phyloP scores from a whole-genome alignment of 371 early-diverging fungal genomes.

The Nematocida displodere region DNA sequence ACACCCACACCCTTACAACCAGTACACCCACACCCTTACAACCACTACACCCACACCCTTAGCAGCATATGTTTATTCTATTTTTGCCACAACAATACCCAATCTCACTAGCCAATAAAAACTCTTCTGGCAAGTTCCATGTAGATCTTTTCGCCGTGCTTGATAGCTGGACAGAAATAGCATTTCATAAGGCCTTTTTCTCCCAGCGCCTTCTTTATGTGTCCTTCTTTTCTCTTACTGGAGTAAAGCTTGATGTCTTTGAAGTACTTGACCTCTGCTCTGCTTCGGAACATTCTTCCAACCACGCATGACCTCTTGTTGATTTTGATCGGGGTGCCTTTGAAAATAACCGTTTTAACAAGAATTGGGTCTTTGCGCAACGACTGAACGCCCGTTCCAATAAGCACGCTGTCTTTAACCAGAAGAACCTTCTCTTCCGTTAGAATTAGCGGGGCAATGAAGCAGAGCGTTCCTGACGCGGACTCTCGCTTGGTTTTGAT shows the following conservation, averaged over 20 bases:
- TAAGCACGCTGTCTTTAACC: constrained; percentile 8
- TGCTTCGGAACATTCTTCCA: constrained; percentile 61
- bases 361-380: constrained; percentile 55
- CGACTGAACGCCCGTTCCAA: constrained; percentile 14
- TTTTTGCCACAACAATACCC: too few relatives aligned
- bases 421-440: constrained; percentile 36
- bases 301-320: constrained; percentile 56
- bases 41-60: too few relatives aligned
- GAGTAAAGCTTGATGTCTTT: constrained; percentile 56
- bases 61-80: too few relatives aligned
- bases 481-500: constrained; percentile 43
- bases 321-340: constrained; percentile 60
- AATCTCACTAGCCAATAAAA: too few relatives aligned
- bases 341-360: constrained; percentile 52
- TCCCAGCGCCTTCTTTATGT: constrained; percentile 63
- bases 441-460: constrained; percentile 57
- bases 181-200: constrained; percentile 64
- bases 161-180: constrained; percentile 62
- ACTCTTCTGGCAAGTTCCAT: constrained; percentile 62
- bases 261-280: constrained; percentile 64
- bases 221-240: constrained; percentile 55
- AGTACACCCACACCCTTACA: too few relatives aligned
- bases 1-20: too few relatives aligned
- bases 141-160: constrained; percentile 56
- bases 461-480: constrained; percentile 55